phyloP scores from a whole-genome alignment of 768 basidiomycete genomes.

The Suillus clintonianus region DNA sequence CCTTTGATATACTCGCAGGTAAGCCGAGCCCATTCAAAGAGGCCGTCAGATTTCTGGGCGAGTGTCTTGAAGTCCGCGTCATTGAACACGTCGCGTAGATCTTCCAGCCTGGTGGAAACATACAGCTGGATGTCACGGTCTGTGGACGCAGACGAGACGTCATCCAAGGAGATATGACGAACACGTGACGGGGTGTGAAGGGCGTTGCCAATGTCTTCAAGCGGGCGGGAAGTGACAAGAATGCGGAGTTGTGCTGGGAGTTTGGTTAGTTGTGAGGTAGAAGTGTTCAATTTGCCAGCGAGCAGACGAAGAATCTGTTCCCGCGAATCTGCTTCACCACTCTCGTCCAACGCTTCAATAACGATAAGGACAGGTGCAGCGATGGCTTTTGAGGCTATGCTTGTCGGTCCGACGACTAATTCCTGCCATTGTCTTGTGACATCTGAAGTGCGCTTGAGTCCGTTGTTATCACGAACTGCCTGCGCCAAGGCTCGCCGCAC shows the following conservation, averaged over 20 bases:
- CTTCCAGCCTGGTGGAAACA: not conserved
- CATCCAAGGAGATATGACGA: not conserved
- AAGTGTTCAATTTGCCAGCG: not conserved
- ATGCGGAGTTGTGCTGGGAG: slow-evolving; percentile 13
- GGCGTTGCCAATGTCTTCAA: slow-evolving; percentile 4
- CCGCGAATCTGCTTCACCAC: slow-evolving; percentile 6
- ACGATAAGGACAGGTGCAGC: slow-evolving; percentile 23
- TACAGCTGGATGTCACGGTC: slow-evolving; percentile 6
- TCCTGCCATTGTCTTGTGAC: slow-evolving; percentile 13
- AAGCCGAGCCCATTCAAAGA: slow-evolving; percentile 9
- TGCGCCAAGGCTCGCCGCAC: not conserved
- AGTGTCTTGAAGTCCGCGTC: not conserved
- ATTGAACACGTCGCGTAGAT: not conserved
- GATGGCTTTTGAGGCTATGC: slow-evolving; percentile 1
- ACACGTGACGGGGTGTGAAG: slow-evolving; percentile 11
- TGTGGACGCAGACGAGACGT: not conserved
- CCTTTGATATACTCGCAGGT: slow-evolving; percentile 10
- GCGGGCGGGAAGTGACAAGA: slow-evolving; percentile 15
- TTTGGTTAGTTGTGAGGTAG: not conserved
- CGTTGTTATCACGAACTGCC: not conserved
- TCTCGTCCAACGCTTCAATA: slow-evolving; percentile 26
- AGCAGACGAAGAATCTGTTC: slow-evolving; percentile 15
- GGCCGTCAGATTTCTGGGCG: slow-evolving; percentile 1
- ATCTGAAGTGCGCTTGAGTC: not conserved
- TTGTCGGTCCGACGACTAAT: slow-evolving; percentile 16